Evolutionary conservation across 2,329 filamentous ascomycete species (phyloP).

Genomic region (Gnomoniopsis smithogilvyi): DNA sequence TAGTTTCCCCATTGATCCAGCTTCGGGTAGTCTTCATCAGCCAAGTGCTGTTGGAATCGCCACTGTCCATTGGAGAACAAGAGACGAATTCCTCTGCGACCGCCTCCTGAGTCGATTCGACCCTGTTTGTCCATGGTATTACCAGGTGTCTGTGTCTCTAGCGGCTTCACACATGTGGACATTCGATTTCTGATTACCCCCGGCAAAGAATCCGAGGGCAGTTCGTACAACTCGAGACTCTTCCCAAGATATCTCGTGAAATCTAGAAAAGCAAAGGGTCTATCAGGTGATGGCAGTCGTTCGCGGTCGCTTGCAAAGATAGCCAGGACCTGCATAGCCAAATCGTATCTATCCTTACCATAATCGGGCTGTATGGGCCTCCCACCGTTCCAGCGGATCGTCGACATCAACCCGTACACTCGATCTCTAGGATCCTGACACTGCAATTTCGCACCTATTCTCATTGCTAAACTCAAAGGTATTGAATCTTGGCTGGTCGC

Average conservation of each 20-base stretch:
- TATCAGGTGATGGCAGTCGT: too few species aligned
- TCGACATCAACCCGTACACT: neutral
- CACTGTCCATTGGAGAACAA: too few species aligned
- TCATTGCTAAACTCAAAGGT: neutral
- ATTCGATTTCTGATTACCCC: neutral
- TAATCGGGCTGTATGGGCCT: conserved; percentile 1
- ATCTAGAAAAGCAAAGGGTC: too few species aligned
- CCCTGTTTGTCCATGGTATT: too few species aligned
- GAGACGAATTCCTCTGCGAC: too few species aligned
- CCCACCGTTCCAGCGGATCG: neutral
- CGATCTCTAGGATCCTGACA: conserved; percentile 5
- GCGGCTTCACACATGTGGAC: too few species aligned
- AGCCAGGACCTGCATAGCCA: neutral
- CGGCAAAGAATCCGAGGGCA: neutral
- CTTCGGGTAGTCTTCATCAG: neutral
- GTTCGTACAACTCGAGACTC: neutral
- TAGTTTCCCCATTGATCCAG: neutral
- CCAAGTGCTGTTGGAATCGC: too few species aligned
- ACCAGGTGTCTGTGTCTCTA: too few species aligned
- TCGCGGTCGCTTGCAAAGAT: too few species aligned
- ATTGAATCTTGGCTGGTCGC: neutral
- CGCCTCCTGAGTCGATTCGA: too few species aligned
- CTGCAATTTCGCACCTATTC: neutral
- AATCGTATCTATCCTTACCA: neutral
- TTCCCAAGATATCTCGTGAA: too few species aligned